Evolutionary conservation across 306 rosid genomes (phyloP).

Genomic region (Rubus idaeus): DNA sequence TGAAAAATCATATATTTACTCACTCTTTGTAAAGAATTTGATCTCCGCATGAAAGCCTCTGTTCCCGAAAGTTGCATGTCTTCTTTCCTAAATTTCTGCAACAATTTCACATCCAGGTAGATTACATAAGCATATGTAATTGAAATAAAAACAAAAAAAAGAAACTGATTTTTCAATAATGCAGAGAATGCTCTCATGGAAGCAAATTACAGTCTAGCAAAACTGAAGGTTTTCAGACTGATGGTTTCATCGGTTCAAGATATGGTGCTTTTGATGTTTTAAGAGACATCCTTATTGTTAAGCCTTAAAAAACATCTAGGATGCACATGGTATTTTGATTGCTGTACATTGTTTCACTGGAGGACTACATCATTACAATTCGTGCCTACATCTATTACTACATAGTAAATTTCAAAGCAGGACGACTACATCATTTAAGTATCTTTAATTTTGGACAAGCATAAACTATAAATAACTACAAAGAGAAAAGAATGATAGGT

Average conservation of each 20-base stretch:
- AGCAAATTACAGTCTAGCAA: background rate
- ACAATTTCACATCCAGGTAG: slow-evolving; percentile 20
- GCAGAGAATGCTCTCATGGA: background rate
- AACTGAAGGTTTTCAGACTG: background rate
- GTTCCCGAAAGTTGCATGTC: slow-evolving; percentile 82
- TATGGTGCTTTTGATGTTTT: background rate
- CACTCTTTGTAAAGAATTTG: slow-evolving; percentile 85
- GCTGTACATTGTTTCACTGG: background rate
- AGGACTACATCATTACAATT: too few species aligned
- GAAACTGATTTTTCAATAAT: background rate
- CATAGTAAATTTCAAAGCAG: too few species aligned
- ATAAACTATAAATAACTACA: too few species aligned
- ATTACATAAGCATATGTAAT: slow-evolving; percentile 17
- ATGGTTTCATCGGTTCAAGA: background rate
- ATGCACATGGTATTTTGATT: background rate
- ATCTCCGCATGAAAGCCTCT: slow-evolving; percentile 89
- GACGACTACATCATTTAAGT: too few species aligned
- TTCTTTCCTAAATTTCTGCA: slow-evolving; percentile 92
- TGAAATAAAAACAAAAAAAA: background rate
- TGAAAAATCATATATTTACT: slow-evolving; percentile 28
- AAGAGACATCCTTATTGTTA: background rate
- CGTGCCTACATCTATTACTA: too few species aligned
- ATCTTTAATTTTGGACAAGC: too few species aligned
- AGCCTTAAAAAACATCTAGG: background rate
- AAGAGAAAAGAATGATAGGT: background rate